Evolutionary conservation across 768 basidiomycete genomes (phyloP).

Genomic region (Hypsizygus marmoreus): DNA sequence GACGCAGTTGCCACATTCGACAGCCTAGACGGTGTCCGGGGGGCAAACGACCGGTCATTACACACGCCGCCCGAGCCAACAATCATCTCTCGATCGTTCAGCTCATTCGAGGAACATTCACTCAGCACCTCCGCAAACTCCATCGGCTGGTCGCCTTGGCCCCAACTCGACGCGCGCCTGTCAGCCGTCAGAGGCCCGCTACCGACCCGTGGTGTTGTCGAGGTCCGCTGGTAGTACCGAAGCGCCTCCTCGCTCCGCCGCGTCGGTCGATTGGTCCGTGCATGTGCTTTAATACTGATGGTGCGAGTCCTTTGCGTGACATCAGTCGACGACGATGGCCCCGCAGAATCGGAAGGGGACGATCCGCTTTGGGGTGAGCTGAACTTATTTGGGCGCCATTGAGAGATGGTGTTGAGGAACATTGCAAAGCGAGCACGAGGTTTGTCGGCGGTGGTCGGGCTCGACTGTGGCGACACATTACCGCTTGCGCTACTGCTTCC

Average conservation of each 20-base stretch:
- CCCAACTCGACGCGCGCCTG: constrained; percentile 69
- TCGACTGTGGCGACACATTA: constrained; percentile 14
- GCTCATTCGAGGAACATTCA: constrained; percentile 38
- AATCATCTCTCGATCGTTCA: constrained; percentile 45
- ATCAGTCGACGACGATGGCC: background rate
- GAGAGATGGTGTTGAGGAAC: constrained; percentile 29
- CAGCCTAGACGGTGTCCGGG: constrained; percentile 18
- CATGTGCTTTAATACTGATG: background rate
- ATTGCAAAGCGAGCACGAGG: constrained; percentile 30
- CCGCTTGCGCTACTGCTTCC: constrained; percentile 12
- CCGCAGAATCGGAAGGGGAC: constrained; percentile 7
- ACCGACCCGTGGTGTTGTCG: constrained; percentile 8
- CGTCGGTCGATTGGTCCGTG: constrained; percentile 7
- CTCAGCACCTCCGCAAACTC: constrained; percentile 36
- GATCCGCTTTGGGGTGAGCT: constrained; percentile 5
- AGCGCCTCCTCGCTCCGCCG: constrained; percentile 53
- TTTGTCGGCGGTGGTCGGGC: constrained; percentile 18
- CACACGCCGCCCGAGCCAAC: constrained; percentile 15
- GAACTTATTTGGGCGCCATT: constrained; percentile 32
- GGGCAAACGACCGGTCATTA: constrained; percentile 13
- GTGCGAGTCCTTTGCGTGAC: background rate
- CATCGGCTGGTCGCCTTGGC: constrained; percentile 43
- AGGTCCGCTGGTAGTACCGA: constrained; percentile 25
- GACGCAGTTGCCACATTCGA: constrained; percentile 5
- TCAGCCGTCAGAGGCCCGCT: constrained; percentile 40